A percentile compares a stretch with the other conserved stretches of the same genome.
Evolutionary conservation across 2,329 filamentous ascomycete genomes (phyloP).

Genomic region (Xylaria sp.): DNA sequence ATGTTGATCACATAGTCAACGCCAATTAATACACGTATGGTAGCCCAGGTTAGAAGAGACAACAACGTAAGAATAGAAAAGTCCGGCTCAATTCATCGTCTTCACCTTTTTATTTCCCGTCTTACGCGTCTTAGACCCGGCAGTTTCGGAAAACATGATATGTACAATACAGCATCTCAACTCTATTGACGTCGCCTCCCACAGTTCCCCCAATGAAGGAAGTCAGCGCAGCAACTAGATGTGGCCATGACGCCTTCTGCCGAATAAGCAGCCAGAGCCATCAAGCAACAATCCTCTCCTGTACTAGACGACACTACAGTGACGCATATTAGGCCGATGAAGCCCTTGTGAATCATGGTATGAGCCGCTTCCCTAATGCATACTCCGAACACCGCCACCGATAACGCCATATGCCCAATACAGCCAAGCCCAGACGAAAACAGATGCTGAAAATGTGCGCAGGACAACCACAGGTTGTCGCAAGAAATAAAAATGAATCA

Average conservation of each 20-base stretch:
- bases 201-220: constrained; percentile 16
- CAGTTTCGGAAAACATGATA: constrained; percentile 31
- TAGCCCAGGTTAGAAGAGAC: too few relatives aligned
- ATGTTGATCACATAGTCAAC: too few relatives aligned
- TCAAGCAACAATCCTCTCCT: constrained; percentile 1
- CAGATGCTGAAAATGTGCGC: constrained; percentile 20
- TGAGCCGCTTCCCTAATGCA: constrained; percentile 24
- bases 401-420: constrained; percentile 29
- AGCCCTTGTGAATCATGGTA: constrained; percentile 24
- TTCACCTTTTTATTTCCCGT: constrained; percentile 33
- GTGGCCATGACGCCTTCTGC: constrained; percentile 9
- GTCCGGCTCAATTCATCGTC: constrained; percentile 30
- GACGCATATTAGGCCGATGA: constrained; percentile 4
- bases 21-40: too few relatives aligned
- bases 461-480: constrained; percentile 21
- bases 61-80: neutral
- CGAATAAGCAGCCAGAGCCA: constrained; percentile 7
- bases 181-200: constrained; percentile 18
- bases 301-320: constrained; percentile 11
- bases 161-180: constrained; percentile 35
- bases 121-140: constrained; percentile 31
- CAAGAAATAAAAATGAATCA: constrained; percentile 18
- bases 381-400: constrained; percentile 27
- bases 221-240: constrained; percentile 21
- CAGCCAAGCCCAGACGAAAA: constrained; percentile 19